Evolutionary conservation across 768 basidiomycete species (phyloP).

Genomic region (Floccularia luteovirens): DNA sequence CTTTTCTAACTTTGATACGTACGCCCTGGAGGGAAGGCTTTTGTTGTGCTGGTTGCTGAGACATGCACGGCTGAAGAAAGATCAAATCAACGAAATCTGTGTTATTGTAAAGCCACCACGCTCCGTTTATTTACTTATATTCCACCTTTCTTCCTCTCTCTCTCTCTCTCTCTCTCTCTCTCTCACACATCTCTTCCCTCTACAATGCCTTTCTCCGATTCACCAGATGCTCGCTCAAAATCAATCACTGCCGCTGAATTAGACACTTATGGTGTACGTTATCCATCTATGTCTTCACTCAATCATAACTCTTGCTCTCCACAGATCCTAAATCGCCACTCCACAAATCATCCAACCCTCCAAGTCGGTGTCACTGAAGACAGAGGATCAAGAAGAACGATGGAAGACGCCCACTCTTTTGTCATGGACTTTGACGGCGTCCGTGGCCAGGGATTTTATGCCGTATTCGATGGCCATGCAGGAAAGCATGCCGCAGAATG

Average conservation of each 20-base stretch:
- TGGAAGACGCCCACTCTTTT: conserved; percentile 98
- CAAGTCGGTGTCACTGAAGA: conserved; percentile 76
- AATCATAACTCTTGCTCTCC: conserved; percentile 1
- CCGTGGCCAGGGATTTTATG: conserved; percentile 95
- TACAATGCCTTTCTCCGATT: conserved; percentile 41
- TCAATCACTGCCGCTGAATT: conserved; percentile 72
- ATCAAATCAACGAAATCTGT: conserved; percentile 6
- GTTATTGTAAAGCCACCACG: conserved; percentile 3
- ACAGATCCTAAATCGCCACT: conserved; percentile 73
- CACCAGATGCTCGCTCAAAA: conserved; percentile 75
- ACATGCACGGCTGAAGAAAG: conserved; percentile 83
- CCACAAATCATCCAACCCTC: conserved; percentile 55
- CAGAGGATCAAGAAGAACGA: conserved; percentile 82
- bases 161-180: conserved; percentile 2
- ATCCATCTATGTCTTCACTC: conserved; percentile 2
- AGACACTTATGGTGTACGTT: conserved; percentile 70
- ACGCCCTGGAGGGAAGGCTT: conserved; percentile 93
- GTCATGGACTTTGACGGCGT: conserved; percentile 90
- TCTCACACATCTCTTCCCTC: conserved; percentile 4
- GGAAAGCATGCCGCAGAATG: conserved; percentile 99
- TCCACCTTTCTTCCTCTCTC: conserved; percentile 3
- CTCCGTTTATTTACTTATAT: conserved; percentile 8
- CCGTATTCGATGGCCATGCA: conserved; percentile 97
- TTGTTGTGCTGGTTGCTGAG: conserved; percentile 76
- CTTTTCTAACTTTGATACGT: conserved; percentile 89